phyloP scores from a whole-genome alignment of 2,329 filamentous ascomycete species.

The Pseudocercospora macadamiae region DNA sequence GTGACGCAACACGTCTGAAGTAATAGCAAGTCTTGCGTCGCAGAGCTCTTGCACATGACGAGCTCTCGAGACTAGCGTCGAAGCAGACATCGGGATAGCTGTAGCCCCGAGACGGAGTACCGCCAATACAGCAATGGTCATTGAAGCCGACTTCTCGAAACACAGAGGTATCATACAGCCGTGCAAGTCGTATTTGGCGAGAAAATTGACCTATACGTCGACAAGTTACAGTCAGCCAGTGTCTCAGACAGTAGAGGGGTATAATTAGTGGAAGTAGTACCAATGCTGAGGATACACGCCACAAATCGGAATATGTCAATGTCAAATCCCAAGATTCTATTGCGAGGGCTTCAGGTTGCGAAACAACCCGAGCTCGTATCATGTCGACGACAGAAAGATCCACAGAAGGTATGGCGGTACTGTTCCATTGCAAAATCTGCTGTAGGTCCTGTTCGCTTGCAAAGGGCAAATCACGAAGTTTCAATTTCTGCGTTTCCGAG shows the following conservation, averaged over 20 bases:
- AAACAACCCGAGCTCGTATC: not conserved
- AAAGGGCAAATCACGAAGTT: not conserved
- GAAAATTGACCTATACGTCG: no score
- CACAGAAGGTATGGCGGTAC: not conserved
- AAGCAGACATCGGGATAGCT: not conserved
- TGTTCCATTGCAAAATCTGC: not conserved
- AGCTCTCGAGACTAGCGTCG: not conserved
- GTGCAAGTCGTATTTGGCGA: not conserved
- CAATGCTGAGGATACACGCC: not conserved
- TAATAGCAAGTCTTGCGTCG: not conserved
- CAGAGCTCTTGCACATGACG: not conserved
- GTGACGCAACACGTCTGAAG: no score
- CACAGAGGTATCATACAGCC: slow-evolving; percentile 37
- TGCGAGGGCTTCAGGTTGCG: not conserved
- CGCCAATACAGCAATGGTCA: slow-evolving; percentile 42
- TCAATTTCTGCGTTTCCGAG: not conserved
- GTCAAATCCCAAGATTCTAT: not conserved
- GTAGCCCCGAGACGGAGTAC: slow-evolving; percentile 42
- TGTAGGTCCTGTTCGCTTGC: not conserved
- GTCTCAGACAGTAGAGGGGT: no score
- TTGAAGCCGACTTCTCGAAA: slow-evolving; percentile 44
- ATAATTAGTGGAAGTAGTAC: no score
- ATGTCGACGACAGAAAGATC: not conserved
- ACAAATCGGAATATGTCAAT: not conserved
- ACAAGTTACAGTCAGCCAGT: no score